Conservation (phyloP, 371 early-diverging fungal genomes). For the Blakeslea trispora region DNA sequence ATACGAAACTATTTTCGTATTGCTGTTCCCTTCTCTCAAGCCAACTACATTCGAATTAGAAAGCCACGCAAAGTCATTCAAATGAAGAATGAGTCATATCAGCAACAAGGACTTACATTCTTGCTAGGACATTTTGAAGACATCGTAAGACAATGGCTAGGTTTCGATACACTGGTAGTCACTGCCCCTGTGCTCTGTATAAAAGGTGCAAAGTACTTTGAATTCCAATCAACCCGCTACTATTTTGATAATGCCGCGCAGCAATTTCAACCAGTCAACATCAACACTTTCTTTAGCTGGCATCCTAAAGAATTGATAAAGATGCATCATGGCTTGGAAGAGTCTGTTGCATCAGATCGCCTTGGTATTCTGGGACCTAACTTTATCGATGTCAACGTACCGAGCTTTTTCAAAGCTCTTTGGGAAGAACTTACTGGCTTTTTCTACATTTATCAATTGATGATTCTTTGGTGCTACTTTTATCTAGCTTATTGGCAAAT, state of each 20-base stretch:
- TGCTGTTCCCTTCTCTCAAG: constrained; percentile 38
- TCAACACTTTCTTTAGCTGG: constrained; percentile 39
- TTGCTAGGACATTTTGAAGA: background rate
- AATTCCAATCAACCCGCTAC: constrained; percentile 75
- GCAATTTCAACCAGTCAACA: constrained; percentile 50
- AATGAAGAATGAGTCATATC: constrained; percentile 30
- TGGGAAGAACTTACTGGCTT: constrained; percentile 64
- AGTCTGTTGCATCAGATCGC: constrained; percentile 44
- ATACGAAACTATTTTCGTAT: constrained; percentile 62
- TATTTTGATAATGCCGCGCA: constrained; percentile 22
- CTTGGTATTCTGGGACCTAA: constrained; percentile 65
- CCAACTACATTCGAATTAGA: constrained; percentile 59
- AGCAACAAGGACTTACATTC: background rate
- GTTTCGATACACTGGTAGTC: constrained; percentile 15
- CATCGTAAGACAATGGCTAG: constrained; percentile 8
- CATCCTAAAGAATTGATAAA: constrained; percentile 39
- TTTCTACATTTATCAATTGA: constrained; percentile 79
- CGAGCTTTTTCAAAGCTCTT: constrained; percentile 49
- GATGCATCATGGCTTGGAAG: constrained; percentile 47
- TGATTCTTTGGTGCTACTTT: constrained; percentile 69
- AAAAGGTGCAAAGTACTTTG: constrained; percentile 54
- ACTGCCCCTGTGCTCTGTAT: constrained; percentile 37
- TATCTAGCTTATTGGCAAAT: constrained; percentile 72
- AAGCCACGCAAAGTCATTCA: constrained; percentile 51
- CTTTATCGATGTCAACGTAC: constrained; percentile 61